These are phyloP conservation scores for Protomyces inouyei DNA, from an alignment of 1,139 yeast genomes.

Conservation along the genomic window DNA sequence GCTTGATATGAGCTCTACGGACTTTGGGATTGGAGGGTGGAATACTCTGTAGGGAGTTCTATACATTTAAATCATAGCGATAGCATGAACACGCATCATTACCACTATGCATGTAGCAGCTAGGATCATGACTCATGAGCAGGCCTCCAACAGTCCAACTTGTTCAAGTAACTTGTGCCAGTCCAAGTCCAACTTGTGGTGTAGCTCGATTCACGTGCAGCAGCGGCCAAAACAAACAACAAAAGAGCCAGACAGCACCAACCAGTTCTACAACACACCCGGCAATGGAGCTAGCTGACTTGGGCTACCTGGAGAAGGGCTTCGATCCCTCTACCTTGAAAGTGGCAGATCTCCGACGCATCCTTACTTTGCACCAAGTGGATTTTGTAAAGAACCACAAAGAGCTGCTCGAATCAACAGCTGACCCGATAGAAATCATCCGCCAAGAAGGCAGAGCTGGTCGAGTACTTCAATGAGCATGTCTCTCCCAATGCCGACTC, in stretches of 20 bases:
- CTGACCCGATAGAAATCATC: slow-evolving; percentile 43
- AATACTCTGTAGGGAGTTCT: slow-evolving; percentile 1
- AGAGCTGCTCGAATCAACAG: neutral
- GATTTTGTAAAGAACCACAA: slow-evolving; percentile 37
- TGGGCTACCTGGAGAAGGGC: slow-evolving; percentile 39
- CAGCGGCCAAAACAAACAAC: neutral
- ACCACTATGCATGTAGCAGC: too few relatives aligned
- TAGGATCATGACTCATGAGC: too few relatives aligned
- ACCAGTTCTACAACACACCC: neutral
- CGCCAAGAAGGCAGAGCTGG: slow-evolving; percentile 59
- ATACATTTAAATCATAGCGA: too few relatives aligned
- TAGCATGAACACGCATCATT: too few relatives aligned
- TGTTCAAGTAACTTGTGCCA: too few relatives aligned
- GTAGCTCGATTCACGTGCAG: too few relatives aligned
- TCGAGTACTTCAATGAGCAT: slow-evolving; percentile 51
- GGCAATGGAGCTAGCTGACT: neutral
- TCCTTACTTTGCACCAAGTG: slow-evolving; percentile 56
- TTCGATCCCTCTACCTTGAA: slow-evolving; percentile 61
- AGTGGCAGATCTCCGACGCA: slow-evolving; percentile 59
- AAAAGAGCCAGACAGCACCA: neutral
- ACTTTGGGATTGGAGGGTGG: slow-evolving; percentile 24
- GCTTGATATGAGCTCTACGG: slow-evolving; percentile 9
- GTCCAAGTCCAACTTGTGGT: too few relatives aligned
- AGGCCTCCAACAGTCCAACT: too few relatives aligned
- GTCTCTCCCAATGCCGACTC: slow-evolving; percentile 45